These are phyloP conservation scores for Iberis pinnata DNA, from an alignment of 345 rosid species.

Conservation along the genomic window DNA sequence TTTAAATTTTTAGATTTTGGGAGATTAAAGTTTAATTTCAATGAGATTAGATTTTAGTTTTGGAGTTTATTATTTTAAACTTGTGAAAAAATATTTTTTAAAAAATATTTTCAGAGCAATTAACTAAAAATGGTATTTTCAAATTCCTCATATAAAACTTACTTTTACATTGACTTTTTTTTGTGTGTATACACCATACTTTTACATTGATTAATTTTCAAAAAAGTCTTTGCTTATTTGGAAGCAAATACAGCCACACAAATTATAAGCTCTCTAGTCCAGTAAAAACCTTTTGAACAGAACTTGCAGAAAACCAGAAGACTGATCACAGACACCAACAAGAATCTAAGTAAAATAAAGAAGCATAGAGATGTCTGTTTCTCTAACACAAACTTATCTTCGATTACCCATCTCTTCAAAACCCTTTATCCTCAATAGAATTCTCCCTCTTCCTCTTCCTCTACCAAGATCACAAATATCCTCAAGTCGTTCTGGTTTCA, in stretches of 20 bases:
- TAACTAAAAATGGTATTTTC: too few species aligned
- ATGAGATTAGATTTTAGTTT: too few species aligned
- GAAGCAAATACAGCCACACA: slow-evolving; percentile 29
- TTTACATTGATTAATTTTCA: too few species aligned
- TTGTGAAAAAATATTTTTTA: too few species aligned
- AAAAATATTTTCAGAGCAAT: too few species aligned
- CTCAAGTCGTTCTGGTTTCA: slow-evolving; percentile 3
- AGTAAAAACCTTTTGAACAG: slow-evolving; percentile 16
- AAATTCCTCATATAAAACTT: too few species aligned
- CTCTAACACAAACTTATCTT: slow-evolving; percentile 20
- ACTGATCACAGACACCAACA: slow-evolving; percentile 25
- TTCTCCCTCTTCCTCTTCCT: slow-evolving; percentile 5
- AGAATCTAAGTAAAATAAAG: background rate
- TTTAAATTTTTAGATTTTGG: too few species aligned
- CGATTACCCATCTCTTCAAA: slow-evolving; percentile 16
- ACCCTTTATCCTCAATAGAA: background rate
- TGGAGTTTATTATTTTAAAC: too few species aligned
- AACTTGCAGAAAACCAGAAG: slow-evolving; percentile 12
- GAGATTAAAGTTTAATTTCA: too few species aligned
- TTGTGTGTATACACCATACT: too few species aligned
- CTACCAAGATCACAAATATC: slow-evolving; percentile 5
- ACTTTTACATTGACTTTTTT: too few species aligned
- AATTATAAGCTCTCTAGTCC: slow-evolving; percentile 4
- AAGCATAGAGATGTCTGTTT: slow-evolving; percentile 21
- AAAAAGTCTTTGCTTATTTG: too few species aligned